A percentile compares a stretch with the other conserved stretches of the same genome.
phyloP scores from a whole-genome alignment of 2,329 filamentous ascomycete species.

The Talaromyces sp. region DNA sequence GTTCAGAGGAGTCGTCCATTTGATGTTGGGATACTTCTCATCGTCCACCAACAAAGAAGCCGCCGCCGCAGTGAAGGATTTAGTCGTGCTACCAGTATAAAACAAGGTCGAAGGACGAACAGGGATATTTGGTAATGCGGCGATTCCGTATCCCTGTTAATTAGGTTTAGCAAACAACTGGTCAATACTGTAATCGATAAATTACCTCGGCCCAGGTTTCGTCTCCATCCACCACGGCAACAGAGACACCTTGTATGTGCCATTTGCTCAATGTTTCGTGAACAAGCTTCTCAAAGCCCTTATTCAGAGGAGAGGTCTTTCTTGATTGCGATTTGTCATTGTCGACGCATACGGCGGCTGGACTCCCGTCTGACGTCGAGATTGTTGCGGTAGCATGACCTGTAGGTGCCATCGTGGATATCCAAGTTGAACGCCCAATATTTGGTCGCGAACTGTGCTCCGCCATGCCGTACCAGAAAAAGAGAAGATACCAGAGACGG shows the following conservation, averaged over 20 bases:
- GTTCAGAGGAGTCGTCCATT: conserved; percentile 23
- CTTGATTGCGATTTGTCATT: background rate
- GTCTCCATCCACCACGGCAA: conserved; percentile 18
- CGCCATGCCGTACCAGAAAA: too few species aligned
- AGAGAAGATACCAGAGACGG: too few species aligned
- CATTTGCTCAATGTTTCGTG: conserved; percentile 14
- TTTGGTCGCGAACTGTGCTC: background rate
- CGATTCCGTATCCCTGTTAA: conserved; percentile 41
- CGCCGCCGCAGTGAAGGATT: conserved; percentile 53
- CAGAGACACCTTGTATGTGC: conserved; percentile 17
- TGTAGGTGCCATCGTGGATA: background rate
- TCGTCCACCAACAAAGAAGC: conserved; percentile 44
- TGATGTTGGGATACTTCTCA: conserved; percentile 27
- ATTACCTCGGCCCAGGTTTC: conserved; percentile 19
- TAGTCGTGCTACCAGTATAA: conserved; percentile 56
- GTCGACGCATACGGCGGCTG: background rate
- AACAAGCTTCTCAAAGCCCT: conserved; percentile 19
- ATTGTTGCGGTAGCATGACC: background rate
- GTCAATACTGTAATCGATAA: background rate
- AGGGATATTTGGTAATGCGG: conserved; percentile 33
- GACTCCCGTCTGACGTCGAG: background rate
- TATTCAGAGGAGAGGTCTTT: conserved; percentile 18
- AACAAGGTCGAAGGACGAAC: conserved; percentile 49
- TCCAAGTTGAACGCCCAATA: background rate
- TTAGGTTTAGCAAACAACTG: background rate